Percentiles rank a stretch among this genome's conserved stretches.
Conservation (phyloP, 192 early-diverging fungal genomes). For the Backusella parvicylindrica region DNA sequence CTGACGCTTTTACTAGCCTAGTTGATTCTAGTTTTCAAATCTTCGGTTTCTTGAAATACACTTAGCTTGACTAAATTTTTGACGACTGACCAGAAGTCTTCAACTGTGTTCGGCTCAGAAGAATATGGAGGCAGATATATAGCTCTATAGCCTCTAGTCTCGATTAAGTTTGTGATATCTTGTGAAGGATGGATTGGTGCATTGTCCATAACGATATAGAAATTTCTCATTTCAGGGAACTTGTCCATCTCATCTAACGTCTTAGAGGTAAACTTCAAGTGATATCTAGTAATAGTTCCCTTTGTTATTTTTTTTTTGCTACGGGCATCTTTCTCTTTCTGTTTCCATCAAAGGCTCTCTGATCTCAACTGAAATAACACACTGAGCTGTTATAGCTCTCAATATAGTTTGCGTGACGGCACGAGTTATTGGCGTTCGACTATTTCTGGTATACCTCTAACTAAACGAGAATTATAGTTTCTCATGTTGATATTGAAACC, state of each 20-base stretch:
- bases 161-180: neutral
- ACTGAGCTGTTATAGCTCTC: too few species aligned
- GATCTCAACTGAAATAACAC: too few species aligned
- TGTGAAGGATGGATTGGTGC: constrained; percentile 6
- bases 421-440: too few species aligned
- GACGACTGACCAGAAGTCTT: constrained; percentile 21
- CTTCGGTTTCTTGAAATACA: neutral
- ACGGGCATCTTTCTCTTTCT: too few species aligned
- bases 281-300: neutral
- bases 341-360: too few species aligned
- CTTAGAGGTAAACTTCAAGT: neutral
- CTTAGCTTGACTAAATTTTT: constrained; percentile 11
- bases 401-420: too few species aligned
- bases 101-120: constrained; percentile 10
- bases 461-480: too few species aligned
- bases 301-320: too few species aligned
- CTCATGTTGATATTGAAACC: too few species aligned
- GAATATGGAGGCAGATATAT: constrained; percentile 14
- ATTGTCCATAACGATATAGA: constrained; percentile 26
- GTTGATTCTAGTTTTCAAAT: neutral
- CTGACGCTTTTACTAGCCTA: too few species aligned
- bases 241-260: neutral
- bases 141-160: neutral
- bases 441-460: too few species aligned
- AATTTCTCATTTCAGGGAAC: neutral